Base-by-base conservation (phyloP, 805 yeast genomes). In the Candida morakotiae region DNA sequence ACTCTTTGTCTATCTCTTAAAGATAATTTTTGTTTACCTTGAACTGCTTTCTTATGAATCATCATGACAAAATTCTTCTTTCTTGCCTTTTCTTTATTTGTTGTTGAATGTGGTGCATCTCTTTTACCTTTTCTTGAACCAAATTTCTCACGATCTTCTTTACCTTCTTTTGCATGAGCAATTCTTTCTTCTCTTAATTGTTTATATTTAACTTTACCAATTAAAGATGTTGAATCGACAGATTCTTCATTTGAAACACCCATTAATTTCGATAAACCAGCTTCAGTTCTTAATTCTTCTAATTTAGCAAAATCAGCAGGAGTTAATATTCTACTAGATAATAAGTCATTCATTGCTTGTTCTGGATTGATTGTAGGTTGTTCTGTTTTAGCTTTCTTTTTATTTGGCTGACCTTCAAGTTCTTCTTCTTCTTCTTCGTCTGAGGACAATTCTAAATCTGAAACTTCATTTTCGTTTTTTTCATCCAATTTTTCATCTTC, bases 61-160 rank as follows among this genome's bases (percentile, higher is more conserved):
- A 86, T 86, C 99, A 93, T 93, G 58, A 93, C 91, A 57, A 88
- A 93, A 66, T 93, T 93, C 96, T 93, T 93, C 87, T 87, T 87
- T 62, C 98, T 77, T 17, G 88, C 94, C 77, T 93, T 93, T 65
- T 94, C 97, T 64, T 79, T 80, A 62, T 93, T 93, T 2, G 99
- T 93, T 9, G 98, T 89, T 20, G 95, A 86, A 57, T 83, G 97
- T 13, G 76, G 71, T 38, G 75, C 74, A 17, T 79, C 83, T 55
- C 81, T 69, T 62, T 81, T 82, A 53, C 95, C 95, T 67, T 79
- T 85, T 58, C 81, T 78, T 14, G 95, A 84, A 18, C 97, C 96
- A 52, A 81, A 91, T 60, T 83, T 83, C 39, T 85, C 95, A 56
- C 97, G 77, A 41, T 81, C 98, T 51, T 88, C 96, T 58, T 88